A percentile compares a stretch with the other conserved stretches of the same genome.
Conservation (phyloP, 306 rosid genomes). For the Alnus rubra region DNA sequence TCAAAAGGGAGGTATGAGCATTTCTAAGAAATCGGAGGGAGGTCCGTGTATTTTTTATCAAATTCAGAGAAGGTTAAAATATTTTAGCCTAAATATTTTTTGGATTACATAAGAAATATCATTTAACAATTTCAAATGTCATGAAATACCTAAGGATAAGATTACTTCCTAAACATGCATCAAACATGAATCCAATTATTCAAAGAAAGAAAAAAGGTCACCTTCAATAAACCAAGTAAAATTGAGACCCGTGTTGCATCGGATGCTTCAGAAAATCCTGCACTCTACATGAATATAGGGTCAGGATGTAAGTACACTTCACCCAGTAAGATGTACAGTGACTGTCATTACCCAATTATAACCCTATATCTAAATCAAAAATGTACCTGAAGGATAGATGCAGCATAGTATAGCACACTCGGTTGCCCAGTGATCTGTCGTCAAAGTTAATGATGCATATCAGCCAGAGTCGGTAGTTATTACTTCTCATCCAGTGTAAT, state of each 20-base stretch:
- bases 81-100: neutral
- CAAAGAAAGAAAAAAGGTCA: constrained; percentile 28
- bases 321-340: constrained; percentile 7
- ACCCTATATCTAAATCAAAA: constrained; percentile 28
- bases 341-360: constrained; percentile 22
- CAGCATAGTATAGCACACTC: constrained; percentile 94
- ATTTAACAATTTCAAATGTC: constrained; percentile 12
- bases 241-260: constrained; percentile 96
- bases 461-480: constrained; percentile 29
- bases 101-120: neutral
- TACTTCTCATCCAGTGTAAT: constrained; percentile 28
- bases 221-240: constrained; percentile 87
- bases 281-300: constrained; percentile 54
- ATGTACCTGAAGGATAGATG: constrained; percentile 84
- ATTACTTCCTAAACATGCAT: neutral
- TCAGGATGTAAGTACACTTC: constrained; percentile 32
- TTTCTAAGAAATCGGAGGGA: neutral
- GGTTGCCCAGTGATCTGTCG: constrained; percentile 99
- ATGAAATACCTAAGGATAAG: constrained; percentile 15
- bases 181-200: constrained; percentile 8
- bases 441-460: constrained; percentile 26
- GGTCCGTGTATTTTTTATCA: neutral
- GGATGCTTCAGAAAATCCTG: constrained; percentile 89
- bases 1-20: neutral
- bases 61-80: neutral